phyloP scores from a whole-genome alignment of 2,329 filamentous ascomycete species.

The Aspergillus viridinutans region DNA sequence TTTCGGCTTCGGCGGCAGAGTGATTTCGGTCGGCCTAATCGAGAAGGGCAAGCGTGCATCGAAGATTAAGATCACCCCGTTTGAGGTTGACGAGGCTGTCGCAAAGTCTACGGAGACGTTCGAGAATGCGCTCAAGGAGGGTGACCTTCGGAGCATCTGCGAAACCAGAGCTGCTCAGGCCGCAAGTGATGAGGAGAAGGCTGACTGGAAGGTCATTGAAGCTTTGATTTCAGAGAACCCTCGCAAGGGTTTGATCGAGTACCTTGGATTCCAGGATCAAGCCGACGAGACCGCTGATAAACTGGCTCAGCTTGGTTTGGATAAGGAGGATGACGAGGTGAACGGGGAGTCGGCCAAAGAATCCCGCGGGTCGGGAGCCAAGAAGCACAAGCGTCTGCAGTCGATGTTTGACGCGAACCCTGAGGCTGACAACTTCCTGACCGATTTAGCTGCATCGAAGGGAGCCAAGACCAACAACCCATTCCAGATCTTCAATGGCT shows the following conservation, averaged over 20 bases:
- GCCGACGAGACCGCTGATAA: constrained; percentile 49
- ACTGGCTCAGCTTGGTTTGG: constrained; percentile 39
- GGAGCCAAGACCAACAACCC: constrained; percentile 90
- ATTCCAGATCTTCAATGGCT: constrained; percentile 81
- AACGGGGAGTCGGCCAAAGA: constrained; percentile 48
- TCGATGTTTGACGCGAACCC: constrained; percentile 74
- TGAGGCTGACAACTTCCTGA: constrained; percentile 81
- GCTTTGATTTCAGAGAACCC: constrained; percentile 80
- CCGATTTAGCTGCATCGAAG: constrained; percentile 79
- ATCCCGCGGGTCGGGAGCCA: constrained; percentile 43
- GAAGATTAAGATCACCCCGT: constrained; percentile 78
- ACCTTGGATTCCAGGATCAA: constrained; percentile 74
- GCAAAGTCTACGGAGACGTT: constrained; percentile 82
- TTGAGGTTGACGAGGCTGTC: constrained; percentile 80
- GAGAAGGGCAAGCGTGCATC: constrained; percentile 65
- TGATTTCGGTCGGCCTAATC: constrained; percentile 66
- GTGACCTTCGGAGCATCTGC: constrained; percentile 74
- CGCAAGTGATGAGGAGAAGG: constrained; percentile 83
- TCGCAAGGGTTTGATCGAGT: constrained; percentile 79
- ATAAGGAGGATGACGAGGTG: constrained; percentile 33
- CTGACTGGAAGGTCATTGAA: constrained; percentile 92
- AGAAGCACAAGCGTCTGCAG: constrained; percentile 62
- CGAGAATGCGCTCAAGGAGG: constrained; percentile 72
- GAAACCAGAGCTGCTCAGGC: constrained; percentile 71
- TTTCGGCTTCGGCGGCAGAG: constrained; percentile 93